Evolutionary conservation across 2,329 filamentous ascomycete genomes (phyloP), one percentile per base, ranked within the genome.

Genomic region (Cadophora malorum): DNA sequence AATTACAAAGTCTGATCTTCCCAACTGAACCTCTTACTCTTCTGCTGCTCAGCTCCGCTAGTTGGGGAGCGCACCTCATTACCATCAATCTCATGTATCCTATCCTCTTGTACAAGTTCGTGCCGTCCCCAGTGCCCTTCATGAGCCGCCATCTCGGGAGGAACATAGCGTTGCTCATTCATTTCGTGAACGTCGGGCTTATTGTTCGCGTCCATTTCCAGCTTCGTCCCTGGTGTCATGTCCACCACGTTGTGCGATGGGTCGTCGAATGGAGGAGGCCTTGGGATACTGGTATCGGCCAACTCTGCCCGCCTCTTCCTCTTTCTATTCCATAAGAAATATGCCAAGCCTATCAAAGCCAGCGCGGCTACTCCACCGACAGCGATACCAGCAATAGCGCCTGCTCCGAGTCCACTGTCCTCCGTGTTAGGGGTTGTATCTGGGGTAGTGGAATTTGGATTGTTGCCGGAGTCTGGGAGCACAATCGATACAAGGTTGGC

Each of bases 41-140:
- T 41, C 7, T 10, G 33, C n/a, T n/a, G 8, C n/a, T 25, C 33
- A 25, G 19, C 12, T 1, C 4, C 21, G 4, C 10, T 38, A 38
- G 33, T 25, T 8, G 45, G 47, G 16, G 49, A 21, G 23, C 23
- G 16, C n/a, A 62, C n/a, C 58, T 33, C 56, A 8, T 33, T 21
- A 25, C 58, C 64, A 33, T 47, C 64, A 47, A 63, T 33, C 33
- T 66, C 64, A 55, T 55, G 64, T 41, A 66, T 52, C 33, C 35
- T 41, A n/a, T 52, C 47, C 16, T 66, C 64, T 23, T 52, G 50
- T n/a, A 33, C 45, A 31, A 66, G 58, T 45, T 66, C 64, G 49
- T 66, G 64, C 19, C 64, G 58, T 55, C 64, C 64, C 21, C 33
- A 45, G 21, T 21, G 21, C 5, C 64, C 64, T 31, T 66, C 64